Conservation (phyloP, 2,329 filamentous ascomycete species). For the Penicillium italicum region DNA sequence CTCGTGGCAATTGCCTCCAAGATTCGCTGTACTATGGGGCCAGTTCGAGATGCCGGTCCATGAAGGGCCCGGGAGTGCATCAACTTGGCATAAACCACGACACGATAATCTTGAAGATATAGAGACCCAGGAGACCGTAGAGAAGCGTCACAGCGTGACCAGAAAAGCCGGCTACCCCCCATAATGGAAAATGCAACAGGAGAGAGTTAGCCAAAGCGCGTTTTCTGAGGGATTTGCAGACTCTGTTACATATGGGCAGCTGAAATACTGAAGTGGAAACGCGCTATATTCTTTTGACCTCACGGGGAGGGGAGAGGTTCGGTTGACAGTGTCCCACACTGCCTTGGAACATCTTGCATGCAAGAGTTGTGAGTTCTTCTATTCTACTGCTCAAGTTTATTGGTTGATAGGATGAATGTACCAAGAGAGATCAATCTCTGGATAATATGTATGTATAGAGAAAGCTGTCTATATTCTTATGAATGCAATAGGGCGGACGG, state of each 20-base stretch:
- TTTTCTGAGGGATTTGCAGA: background rate
- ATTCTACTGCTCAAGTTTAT: background rate
- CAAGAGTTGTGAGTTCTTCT: background rate
- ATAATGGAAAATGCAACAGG: background rate
- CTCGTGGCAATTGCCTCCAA: conserved; percentile 16
- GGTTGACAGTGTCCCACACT: background rate
- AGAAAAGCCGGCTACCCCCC: background rate
- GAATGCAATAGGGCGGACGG: background rate
- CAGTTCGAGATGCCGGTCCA: conserved; percentile 17
- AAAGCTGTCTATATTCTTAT: background rate
- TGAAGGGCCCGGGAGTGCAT: conserved; percentile 11
- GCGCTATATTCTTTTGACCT: background rate
- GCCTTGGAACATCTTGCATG: background rate
- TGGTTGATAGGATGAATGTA: background rate
- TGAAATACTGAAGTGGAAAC: background rate
- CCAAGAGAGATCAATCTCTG: no score
- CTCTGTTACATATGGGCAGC: no score
- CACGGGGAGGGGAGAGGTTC: background rate
- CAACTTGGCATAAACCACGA: conserved; percentile 5
- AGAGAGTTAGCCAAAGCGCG: background rate
- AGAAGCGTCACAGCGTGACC: background rate
- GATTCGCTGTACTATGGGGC: conserved; percentile 19
- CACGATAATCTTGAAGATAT: conserved; percentile 2
- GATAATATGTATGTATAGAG: background rate
- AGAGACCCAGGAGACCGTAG: conserved; percentile 9